Evolutionary conservation across 2,329 filamentous ascomycete species (phyloP), one percentile per base, ranked within the genome.

Genomic region (Laburnicola sp.): DNA sequence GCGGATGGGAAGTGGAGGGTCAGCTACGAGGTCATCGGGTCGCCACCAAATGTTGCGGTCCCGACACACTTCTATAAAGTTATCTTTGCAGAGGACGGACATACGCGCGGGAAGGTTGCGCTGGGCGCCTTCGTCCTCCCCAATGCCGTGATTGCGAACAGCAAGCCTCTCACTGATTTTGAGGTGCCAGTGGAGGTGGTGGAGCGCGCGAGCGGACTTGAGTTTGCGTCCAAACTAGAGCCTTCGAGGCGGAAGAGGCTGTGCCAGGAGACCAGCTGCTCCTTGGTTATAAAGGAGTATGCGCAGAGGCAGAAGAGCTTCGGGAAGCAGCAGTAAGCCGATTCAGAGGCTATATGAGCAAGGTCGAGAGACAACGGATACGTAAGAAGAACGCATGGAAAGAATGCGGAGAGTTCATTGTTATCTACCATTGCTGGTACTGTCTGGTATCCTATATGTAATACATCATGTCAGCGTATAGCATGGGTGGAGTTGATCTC

Each of bases 41-140:
- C 81, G 70, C 94, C 94, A 59, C 93, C 94, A 6, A 95, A 91
- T 66, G 88, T 99, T 48, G 92, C 94, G 25, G 94, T 99, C 46
- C 94, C 94, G 2, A 99, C 94, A 22, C 94, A 99, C 74, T 99
- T 99, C 77, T 99, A 96, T 83, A 99, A 99, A 79, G 91, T 99
- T 68, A 94, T 99, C 63, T 96, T 94, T 67, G 94, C 90, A 25
- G 94, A 99, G 76, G 91, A 96, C 66, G 89, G 88, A 3, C 74
- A 70, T 51, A 74, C 71, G 7, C 89, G 89, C 16, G 68, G 69
- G 8, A 70, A 72, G 26, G 94, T 99, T 30, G 91, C 91, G 28
- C 78, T 99, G 31, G 94, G 90, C 39, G 94, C 94, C 6, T 99
- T 99, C 68, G 93, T 99, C 46, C 80, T 99, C 64, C 94, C 94